Evolutionary conservation across 2,329 filamentous ascomycete species (phyloP).

Genomic region (Stachybotrys echinatus): DNA sequence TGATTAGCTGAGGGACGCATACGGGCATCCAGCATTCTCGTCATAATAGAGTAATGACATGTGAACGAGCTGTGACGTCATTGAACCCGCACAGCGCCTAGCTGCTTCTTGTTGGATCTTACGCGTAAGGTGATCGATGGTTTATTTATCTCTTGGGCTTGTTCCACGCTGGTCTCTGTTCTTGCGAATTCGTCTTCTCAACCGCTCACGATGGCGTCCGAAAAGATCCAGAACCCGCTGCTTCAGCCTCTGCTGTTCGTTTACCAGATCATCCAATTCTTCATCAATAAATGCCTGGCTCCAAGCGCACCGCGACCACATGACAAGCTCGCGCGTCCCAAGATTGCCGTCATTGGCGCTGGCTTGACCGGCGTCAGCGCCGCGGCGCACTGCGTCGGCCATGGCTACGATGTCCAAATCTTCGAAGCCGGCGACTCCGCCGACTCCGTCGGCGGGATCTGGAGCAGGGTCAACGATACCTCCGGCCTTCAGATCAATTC

Average conservation of each 20-base stretch:
- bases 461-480: constrained; percentile 78
- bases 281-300: constrained; percentile 60
- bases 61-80: too few species aligned
- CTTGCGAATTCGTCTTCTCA: too few species aligned
- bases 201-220: background rate
- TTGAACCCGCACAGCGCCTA: too few species aligned
- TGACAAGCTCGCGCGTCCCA: constrained; percentile 53
- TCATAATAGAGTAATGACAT: too few species aligned
- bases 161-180: too few species aligned
- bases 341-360: constrained; percentile 64
- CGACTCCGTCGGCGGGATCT: constrained; percentile 70
- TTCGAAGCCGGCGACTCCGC: constrained; percentile 66
- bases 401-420: constrained; percentile 76
- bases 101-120: too few species aligned
- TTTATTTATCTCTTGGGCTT: too few species aligned
- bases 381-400: constrained; percentile 76
- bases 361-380: constrained; percentile 72
- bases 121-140: too few species aligned
- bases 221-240: constrained; percentile 28
- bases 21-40: too few species aligned
- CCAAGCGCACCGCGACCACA: constrained; percentile 61
- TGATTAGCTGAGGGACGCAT: too few species aligned
- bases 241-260: constrained; percentile 54
- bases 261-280: constrained; percentile 61
- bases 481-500: constrained; percentile 80